Evolutionary conservation across 495 filamentous ascomycete species (phyloP).

Genomic region (Glonium stellatum): DNA sequence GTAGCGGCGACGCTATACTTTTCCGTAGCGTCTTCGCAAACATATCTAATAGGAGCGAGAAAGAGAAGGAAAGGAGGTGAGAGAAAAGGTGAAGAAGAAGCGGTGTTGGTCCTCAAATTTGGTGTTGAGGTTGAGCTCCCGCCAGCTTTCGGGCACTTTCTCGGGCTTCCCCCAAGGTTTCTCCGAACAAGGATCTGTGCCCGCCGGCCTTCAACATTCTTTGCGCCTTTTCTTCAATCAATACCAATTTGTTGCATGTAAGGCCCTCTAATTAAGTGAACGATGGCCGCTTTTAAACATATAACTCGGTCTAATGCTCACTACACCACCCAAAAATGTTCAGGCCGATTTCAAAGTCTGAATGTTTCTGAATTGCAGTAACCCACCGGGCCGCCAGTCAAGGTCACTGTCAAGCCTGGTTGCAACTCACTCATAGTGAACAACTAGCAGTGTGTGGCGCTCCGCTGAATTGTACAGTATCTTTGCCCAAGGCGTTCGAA

Average conservation of each 20-base stretch:
- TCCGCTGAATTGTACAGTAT: too few relatives aligned
- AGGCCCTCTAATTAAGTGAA: too few relatives aligned
- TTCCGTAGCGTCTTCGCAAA: constrained; percentile 33
- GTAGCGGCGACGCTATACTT: constrained; percentile 44
- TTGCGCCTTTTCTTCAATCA: neutral
- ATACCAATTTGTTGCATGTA: neutral
- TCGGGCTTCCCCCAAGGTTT: constrained; percentile 3
- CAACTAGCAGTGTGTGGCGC: too few relatives aligned
- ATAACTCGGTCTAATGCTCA: too few relatives aligned
- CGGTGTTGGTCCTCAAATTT: neutral
- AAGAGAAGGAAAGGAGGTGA: neutral
- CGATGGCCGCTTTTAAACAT: too few relatives aligned
- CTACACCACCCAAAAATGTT: too few relatives aligned
- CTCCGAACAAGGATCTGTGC: neutral
- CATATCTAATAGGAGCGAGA: constrained; percentile 18
- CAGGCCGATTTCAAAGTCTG: too few relatives aligned
- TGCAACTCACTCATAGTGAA: too few relatives aligned
- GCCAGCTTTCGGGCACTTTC: constrained; percentile 4
- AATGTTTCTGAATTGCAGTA: too few relatives aligned
- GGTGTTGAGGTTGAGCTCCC: neutral
- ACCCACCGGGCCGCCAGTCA: too few relatives aligned
- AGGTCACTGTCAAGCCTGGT: too few relatives aligned
- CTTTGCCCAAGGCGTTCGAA: too few relatives aligned
- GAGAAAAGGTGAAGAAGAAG: neutral
- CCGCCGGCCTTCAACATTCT: neutral